Evolutionary conservation across 2,329 filamentous ascomycete genomes (phyloP).

Genomic region (Chaetomium globosum): DNA sequence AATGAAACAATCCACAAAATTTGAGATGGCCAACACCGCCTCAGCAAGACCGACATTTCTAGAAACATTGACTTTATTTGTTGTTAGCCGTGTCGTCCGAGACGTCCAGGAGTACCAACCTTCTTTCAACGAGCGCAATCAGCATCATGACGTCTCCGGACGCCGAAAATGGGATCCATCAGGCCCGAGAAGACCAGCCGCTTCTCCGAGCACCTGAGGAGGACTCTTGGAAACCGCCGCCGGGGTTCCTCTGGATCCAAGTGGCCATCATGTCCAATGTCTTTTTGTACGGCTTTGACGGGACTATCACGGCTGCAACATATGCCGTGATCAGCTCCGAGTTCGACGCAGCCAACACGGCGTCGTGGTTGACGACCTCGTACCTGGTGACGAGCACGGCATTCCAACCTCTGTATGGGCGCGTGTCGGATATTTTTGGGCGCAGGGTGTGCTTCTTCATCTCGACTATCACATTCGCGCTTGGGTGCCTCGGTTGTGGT

Average conservation of each 20-base stretch:
- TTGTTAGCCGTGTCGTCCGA: not conserved
- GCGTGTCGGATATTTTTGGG: conserved; percentile 70
- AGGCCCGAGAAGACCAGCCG: conserved; percentile 34
- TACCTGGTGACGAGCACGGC: conserved; percentile 72
- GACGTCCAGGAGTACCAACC: not conserved
- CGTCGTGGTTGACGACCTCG: conserved; percentile 74
- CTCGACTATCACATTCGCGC: conserved; percentile 62
- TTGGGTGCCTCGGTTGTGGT: conserved; percentile 67
- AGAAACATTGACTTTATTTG: no score
- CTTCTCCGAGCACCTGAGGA: conserved; percentile 32
- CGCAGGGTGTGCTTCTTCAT: conserved; percentile 65
- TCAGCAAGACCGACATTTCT: not conserved
- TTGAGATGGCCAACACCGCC: not conserved
- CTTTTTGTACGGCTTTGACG: conserved; percentile 69
- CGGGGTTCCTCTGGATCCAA: conserved; percentile 59
- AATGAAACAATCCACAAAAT: conserved; percentile 6
- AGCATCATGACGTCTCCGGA: conserved; percentile 12
- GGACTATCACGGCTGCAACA: conserved; percentile 72
- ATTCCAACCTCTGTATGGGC: conserved; percentile 71
- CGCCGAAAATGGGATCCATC: conserved; percentile 8
- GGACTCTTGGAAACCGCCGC: conserved; percentile 32
- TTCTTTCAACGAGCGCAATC: not conserved
- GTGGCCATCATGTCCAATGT: conserved; percentile 66
- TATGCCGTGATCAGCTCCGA: conserved; percentile 74
- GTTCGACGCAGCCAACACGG: conserved; percentile 70